A percentile compares a stretch with the other conserved stretches of the same genome.
Evolutionary conservation across 495 filamentous ascomycete genomes (phyloP).

Genomic region (Penicillium parvum): DNA sequence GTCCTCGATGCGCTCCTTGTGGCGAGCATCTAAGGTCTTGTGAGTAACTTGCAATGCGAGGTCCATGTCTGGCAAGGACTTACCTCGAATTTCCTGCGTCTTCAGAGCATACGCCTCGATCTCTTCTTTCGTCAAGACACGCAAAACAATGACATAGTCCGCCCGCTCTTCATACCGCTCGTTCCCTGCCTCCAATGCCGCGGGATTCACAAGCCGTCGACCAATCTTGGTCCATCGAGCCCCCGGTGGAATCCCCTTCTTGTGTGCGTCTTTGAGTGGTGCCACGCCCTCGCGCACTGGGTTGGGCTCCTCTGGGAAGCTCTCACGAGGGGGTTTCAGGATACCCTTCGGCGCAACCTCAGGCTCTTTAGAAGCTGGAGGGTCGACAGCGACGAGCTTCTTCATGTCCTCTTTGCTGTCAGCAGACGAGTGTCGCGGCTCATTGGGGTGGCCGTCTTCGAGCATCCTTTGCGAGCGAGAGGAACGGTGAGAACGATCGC

Average conservation of each 20-base stretch:
- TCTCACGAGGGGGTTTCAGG: slow-evolving; percentile 64
- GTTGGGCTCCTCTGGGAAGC: slow-evolving; percentile 75
- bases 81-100: slow-evolving; percentile 75
- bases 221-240: slow-evolving; percentile 90
- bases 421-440: slow-evolving; percentile 7
- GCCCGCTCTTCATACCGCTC: slow-evolving; percentile 78
- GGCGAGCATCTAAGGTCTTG: slow-evolving; percentile 26
- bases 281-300: slow-evolving; percentile 85
- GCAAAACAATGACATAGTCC: slow-evolving; percentile 80
- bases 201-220: slow-evolving; percentile 76
- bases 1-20: slow-evolving; percentile 33
- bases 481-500: slow-evolving; percentile 21
- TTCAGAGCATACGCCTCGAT: slow-evolving; percentile 73
- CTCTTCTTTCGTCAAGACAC: slow-evolving; percentile 75
- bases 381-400: slow-evolving; percentile 29
- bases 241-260: slow-evolving; percentile 68
- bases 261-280: slow-evolving; percentile 73
- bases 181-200: slow-evolving; percentile 67
- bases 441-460: slow-evolving; percentile 12
- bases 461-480: slow-evolving; percentile 23
- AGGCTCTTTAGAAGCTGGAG: slow-evolving; percentile 28
- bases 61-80: slow-evolving; percentile 1
- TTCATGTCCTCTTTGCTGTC: slow-evolving; percentile 25
- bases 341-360: slow-evolving; percentile 59
- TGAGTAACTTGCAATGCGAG: slow-evolving; percentile 7